Percentiles rank a stretch among this genome's conserved stretches.
These are phyloP conservation scores for Aspergillus ostianus DNA, from an alignment of 495 filamentous ascomycete genomes.

Conservation along the genomic window DNA sequence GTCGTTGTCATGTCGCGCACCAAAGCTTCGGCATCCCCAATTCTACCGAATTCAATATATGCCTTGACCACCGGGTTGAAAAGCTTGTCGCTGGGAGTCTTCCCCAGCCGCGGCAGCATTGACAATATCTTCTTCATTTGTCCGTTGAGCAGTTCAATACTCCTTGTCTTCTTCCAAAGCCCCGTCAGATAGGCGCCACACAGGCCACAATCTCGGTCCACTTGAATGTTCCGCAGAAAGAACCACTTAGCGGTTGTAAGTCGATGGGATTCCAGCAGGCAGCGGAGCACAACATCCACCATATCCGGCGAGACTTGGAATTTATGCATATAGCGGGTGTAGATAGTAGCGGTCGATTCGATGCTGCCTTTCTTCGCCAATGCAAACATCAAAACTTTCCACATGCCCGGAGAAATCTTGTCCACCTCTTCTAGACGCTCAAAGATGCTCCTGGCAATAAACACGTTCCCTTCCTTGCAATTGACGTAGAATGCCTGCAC, in stretches of 20 bases:
- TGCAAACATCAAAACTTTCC: constrained; percentile 39
- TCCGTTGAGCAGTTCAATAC: constrained; percentile 34
- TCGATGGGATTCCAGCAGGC: constrained; percentile 41
- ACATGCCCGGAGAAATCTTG: constrained; percentile 33
- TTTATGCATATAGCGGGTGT: constrained; percentile 27
- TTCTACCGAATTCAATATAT: constrained; percentile 37
- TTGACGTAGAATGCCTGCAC: constrained; percentile 36
- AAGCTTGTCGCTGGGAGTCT: constrained; percentile 37
- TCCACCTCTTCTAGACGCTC: constrained; percentile 37
- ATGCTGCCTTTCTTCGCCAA: constrained; percentile 40
- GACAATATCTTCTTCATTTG: constrained; percentile 34
- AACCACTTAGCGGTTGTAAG: constrained; percentile 37
- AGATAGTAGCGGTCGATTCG: constrained; percentile 39
- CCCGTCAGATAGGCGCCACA: constrained; percentile 41
- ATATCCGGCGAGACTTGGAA: constrained; percentile 31
- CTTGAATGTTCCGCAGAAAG: constrained; percentile 29
- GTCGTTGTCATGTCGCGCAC: constrained; percentile 33
- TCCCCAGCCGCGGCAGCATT: constrained; percentile 24
- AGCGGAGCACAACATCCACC: constrained; percentile 41
- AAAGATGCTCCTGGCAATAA: constrained; percentile 40
- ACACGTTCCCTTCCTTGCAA: constrained; percentile 40
- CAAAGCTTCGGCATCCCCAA: constrained; percentile 37
- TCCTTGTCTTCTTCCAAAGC: constrained; percentile 44
- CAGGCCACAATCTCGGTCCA: constrained; percentile 37
- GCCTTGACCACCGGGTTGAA: constrained; percentile 45